Base-by-base conservation (phyloP, 306 rosid genomes). In the Gastrolobium villosum region DNA sequence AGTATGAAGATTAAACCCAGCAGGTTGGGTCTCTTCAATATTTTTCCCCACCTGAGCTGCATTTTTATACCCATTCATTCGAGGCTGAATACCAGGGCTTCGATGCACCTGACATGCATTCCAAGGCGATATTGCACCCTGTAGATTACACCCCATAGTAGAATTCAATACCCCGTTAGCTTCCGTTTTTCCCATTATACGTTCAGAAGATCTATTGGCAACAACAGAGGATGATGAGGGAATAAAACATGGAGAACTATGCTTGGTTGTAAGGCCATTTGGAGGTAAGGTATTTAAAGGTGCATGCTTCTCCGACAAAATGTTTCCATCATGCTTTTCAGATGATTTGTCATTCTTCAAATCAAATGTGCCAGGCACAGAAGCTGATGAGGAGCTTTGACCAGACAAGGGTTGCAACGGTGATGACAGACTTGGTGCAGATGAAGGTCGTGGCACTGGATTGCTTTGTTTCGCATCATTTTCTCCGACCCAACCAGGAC, bases 401-500 rank as follows among this genome's bases (percentile, higher is more conserved):
- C 50, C 70, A 56, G 75, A 45, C 65, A 83, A 20, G 50, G 79
- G 66, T 72, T 45, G 81, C 49, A 72, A 72, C 45, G 72, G 63
- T 37, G 82, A 73, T 28, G 65, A 76, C 75, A 73, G 87, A 52
- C 73, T 64, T n/a, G 64, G 41, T 4, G 60, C 72, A 2, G 70
- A 49, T 41, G 81, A 61, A n/a, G 82, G 67, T 39, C 54, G 66
- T 61, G 69, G 56, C 44, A 66, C 75, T 41, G 79, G 68, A 71
- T 78, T 70, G 35, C 59, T 57, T 63, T 73, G 87, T 35, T 60
- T 43, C 57, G 79, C 30, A 65, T 90, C 94, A 60, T 88, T 82
- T 70, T 90, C 94, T 30, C 83, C 89, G 69, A 88, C 89, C 94
- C 94, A 90, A 55, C 92, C 94, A 39, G 82, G 90, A 78, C 94